Evolutionary conservation across 192 early-diverging fungal species (phyloP).

Genomic region (Glomus cerebriforme): DNA sequence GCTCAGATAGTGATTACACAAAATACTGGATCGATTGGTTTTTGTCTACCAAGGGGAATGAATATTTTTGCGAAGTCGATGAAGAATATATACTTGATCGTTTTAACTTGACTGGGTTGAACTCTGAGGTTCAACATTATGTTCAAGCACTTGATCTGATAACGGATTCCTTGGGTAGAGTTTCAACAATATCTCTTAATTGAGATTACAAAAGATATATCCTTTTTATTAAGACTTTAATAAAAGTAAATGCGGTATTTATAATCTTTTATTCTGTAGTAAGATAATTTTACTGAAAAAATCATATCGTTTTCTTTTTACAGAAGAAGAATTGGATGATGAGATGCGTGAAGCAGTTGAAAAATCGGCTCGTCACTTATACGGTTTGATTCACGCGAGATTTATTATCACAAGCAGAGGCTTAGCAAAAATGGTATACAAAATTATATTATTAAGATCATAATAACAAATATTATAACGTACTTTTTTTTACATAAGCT

Average conservation of each 20-base stretch:
- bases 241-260: neutral
- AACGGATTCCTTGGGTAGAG: constrained; percentile 77
- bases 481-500: neutral
- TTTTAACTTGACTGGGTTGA: constrained; percentile 96
- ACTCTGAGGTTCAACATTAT: constrained; percentile 89
- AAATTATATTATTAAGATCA: neutral
- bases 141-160: constrained; percentile 89
- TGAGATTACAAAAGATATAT: neutral
- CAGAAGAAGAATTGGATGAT: constrained; percentile 70
- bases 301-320: neutral
- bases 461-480: no score
- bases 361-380: constrained; percentile 86
- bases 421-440: constrained; percentile 85
- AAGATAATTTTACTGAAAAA: neutral
- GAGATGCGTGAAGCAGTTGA: constrained; percentile 81
- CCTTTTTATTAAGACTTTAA: neutral
- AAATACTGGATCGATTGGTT: constrained; percentile 98
- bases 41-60: constrained; percentile 86
- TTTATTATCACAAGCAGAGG: constrained; percentile 93
- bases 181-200: neutral
- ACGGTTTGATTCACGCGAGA: constrained; percentile 98
- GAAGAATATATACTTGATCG: constrained; percentile 95
- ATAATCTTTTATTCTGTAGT: neutral
- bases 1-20: constrained; percentile 62
- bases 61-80: constrained; percentile 99